These are phyloP conservation scores for Debaryomyces tyrocola DNA, from an alignment of 805 yeast genomes.

Conservation along the genomic window DNA sequence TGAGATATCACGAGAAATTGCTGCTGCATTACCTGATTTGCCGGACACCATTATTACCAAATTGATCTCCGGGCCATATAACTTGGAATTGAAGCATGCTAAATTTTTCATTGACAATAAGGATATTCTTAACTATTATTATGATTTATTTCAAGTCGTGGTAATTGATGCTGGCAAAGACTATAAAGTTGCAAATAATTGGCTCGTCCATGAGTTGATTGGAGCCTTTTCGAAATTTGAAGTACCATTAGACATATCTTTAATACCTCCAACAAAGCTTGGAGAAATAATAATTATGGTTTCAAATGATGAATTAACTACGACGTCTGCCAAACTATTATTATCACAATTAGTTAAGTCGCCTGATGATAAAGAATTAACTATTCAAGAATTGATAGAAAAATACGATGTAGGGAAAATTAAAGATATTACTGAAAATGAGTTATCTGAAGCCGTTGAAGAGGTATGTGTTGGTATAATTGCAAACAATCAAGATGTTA, in stretches of 20 bases:
- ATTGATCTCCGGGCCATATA: slow-evolving; percentile 51
- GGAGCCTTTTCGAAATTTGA: slow-evolving; percentile 64
- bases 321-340: slow-evolving; percentile 65
- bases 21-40: slow-evolving; percentile 48
- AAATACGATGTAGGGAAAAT: slow-evolving; percentile 50
- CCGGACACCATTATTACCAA: slow-evolving; percentile 59
- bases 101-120: slow-evolving; percentile 58
- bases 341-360: slow-evolving; percentile 60
- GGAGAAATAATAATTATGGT: slow-evolving; percentile 57
- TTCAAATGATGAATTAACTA: slow-evolving; percentile 49
- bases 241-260: slow-evolving; percentile 24
- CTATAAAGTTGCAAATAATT: slow-evolving; percentile 57
- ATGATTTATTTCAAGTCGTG: slow-evolving; percentile 33
- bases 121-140: slow-evolving; percentile 52
- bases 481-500: slow-evolving; percentile 50
- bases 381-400: slow-evolving; percentile 48
- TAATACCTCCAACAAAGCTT: slow-evolving; percentile 43
- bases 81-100: slow-evolving; percentile 71
- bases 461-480: slow-evolving; percentile 50
- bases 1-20: slow-evolving; percentile 42
- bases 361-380: slow-evolving; percentile 31
- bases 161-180: slow-evolving; percentile 18
- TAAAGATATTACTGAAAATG: slow-evolving; percentile 26
- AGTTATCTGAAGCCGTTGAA: slow-evolving; percentile 30
- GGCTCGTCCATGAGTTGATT: slow-evolving; percentile 79